Percentiles rank a stretch among this genome's conserved stretches.
These are phyloP conservation scores for Candida anutae DNA, from an alignment of 1,139 yeast genomes.

Conservation along the genomic window DNA sequence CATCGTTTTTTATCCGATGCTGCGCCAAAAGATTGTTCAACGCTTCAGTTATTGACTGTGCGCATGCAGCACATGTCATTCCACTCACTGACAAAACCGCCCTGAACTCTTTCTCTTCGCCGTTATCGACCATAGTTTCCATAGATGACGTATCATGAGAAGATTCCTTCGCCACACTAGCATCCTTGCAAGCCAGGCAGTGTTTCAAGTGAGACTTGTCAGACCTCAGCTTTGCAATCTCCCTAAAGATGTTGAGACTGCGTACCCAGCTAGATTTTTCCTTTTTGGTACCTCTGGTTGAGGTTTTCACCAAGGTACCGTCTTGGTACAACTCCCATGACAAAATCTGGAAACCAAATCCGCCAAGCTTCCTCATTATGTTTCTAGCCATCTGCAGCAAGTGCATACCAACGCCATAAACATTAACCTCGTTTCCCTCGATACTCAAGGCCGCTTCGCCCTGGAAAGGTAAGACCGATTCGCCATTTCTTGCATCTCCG, in stretches of 20 bases:
- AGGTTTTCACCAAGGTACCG: constrained; percentile 8
- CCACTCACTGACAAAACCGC: constrained; percentile 55
- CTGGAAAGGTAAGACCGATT: no score
- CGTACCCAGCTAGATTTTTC: no score
- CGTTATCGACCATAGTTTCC: constrained; percentile 22
- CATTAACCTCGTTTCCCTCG: constrained; percentile 13
- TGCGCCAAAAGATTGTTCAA: constrained; percentile 28
- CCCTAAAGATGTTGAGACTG: no score
- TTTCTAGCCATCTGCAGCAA: constrained; percentile 13
- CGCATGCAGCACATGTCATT: constrained; percentile 62
- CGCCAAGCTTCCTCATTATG: constrained; percentile 15
- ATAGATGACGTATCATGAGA: constrained; percentile 7
- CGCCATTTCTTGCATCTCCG: constrained; percentile 4
- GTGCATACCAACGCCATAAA: constrained; percentile 9
- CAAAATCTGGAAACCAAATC: constrained; percentile 23
- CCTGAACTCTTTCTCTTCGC: constrained; percentile 24
- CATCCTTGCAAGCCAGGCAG: constrained; percentile 24
- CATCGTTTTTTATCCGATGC: no score
- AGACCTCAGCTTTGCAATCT: no score
- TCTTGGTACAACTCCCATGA: constrained; percentile 25
- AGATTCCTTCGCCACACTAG: constrained; percentile 2
- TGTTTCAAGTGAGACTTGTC: constrained; percentile 23
- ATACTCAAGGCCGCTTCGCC: no score
- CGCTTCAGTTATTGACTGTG: constrained; percentile 36
- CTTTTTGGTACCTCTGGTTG: constrained; percentile 6